Evolutionary conservation across 2,329 filamentous ascomycete species (phyloP).

Genomic region (Phialophora chinensis): DNA sequence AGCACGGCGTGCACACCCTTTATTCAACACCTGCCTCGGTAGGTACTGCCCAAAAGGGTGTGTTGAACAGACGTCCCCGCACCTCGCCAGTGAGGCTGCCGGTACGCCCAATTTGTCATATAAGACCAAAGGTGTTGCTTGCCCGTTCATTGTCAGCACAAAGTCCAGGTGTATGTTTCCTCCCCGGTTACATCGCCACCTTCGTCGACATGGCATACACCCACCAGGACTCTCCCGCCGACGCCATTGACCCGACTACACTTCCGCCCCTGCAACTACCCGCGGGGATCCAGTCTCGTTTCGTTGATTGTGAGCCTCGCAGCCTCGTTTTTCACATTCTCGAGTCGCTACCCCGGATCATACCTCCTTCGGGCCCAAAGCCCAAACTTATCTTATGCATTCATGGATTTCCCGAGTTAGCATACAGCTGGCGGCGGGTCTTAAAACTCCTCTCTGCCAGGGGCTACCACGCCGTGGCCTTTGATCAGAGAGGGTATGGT

Average conservation of each 20-base stretch:
- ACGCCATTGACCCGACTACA: constrained; percentile 33
- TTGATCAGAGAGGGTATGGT: constrained; percentile 72
- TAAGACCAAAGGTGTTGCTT: neutral
- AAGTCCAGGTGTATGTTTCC: neutral
- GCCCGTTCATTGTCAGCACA: neutral
- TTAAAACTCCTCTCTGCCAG: constrained; percentile 63
- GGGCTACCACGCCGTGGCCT: constrained; percentile 70
- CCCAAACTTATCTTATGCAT: constrained; percentile 37
- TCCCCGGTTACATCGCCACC: neutral
- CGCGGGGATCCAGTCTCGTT: constrained; percentile 60
- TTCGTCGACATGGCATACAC: constrained; percentile 31
- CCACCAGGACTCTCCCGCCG: constrained; percentile 32
- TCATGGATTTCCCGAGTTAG: constrained; percentile 69
- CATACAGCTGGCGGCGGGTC: constrained; percentile 72
- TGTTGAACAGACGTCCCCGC: neutral
- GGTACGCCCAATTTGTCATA: neutral
- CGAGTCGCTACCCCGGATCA: constrained; percentile 33
- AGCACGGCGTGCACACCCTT: neutral
- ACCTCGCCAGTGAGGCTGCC: neutral
- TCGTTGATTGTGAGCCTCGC: constrained; percentile 61
- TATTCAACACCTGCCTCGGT: neutral
- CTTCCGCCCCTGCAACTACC: constrained; percentile 61
- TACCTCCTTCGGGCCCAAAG: constrained; percentile 23
- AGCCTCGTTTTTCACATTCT: constrained; percentile 64
- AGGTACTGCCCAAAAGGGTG: neutral